phyloP scores from a whole-genome alignment of 2,329 filamentous ascomycete species.

The Thielaviopsis musarum region DNA sequence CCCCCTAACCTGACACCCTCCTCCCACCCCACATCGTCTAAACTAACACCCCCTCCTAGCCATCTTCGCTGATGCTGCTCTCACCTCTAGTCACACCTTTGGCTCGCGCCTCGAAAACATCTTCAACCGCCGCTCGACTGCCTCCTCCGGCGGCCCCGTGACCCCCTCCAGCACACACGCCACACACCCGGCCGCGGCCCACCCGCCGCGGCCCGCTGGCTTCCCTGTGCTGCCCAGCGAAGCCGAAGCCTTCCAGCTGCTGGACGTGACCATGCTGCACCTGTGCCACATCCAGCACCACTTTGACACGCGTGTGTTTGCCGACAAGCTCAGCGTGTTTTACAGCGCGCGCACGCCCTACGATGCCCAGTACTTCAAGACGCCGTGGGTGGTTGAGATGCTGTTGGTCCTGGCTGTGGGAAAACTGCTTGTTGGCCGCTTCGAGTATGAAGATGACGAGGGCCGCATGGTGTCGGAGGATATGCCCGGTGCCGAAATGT shows the following conservation, averaged over 20 bases:
- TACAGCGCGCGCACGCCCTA: slow-evolving; percentile 1
- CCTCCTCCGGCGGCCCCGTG: slow-evolving; percentile 7
- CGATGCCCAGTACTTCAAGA: slow-evolving; percentile 8
- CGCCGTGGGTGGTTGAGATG: slow-evolving; percentile 10
- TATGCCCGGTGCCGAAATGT: slow-evolving; percentile 10
- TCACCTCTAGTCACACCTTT: slow-evolving; percentile 14
- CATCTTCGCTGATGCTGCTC: slow-evolving; percentile 13
- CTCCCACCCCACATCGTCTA: background rate
- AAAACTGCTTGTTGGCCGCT: slow-evolving; percentile 8
- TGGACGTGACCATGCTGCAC: slow-evolving; percentile 15
- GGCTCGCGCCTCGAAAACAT: slow-evolving; percentile 14
- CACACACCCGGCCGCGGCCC: background rate
- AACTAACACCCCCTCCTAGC: slow-evolving; percentile 3
- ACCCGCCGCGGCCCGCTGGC: background rate
- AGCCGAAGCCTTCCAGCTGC: slow-evolving; percentile 13
- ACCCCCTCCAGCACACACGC: background rate
- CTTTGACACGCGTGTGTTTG: slow-evolving; percentile 14
- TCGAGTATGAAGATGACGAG: slow-evolving; percentile 8
- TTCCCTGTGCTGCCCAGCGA: slow-evolving; percentile 11
- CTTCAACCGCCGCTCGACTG: slow-evolving; percentile 11
- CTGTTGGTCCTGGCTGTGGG: slow-evolving; percentile 10
- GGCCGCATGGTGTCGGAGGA: slow-evolving; percentile 8
- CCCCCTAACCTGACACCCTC: background rate
- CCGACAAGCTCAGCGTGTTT: slow-evolving; percentile 6
- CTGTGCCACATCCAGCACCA: slow-evolving; percentile 16